These are phyloP conservation scores for Aspergillus sp. DNA, from an alignment of 2,329 filamentous ascomycete genomes.

Conservation along the genomic window DNA sequence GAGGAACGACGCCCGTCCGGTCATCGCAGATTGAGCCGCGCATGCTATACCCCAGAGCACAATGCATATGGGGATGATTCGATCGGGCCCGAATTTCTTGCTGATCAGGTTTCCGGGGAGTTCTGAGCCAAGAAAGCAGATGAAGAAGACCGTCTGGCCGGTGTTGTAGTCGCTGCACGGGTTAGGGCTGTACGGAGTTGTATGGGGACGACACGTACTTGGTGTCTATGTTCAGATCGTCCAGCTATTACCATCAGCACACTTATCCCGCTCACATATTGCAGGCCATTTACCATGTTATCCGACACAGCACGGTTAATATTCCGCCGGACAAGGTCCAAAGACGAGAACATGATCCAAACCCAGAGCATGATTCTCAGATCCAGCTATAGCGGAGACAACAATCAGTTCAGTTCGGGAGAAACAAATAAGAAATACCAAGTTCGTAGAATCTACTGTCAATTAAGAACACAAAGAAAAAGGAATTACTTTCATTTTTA, in stretches of 20 bases:
- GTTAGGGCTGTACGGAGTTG: not conserved
- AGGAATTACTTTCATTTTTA: constrained; percentile 13
- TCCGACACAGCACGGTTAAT: constrained; percentile 57
- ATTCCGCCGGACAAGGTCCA: constrained; percentile 61
- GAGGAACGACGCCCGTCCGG: constrained; percentile 1
- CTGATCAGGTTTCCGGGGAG: constrained; percentile 9
- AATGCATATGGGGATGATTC: constrained; percentile 8
- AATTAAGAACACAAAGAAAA: not conserved
- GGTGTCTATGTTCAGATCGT: constrained; percentile 20
- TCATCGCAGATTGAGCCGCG: constrained; percentile 41
- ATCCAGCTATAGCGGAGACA: constrained; percentile 14
- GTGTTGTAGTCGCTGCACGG: constrained; percentile 22
- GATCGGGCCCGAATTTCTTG: constrained; percentile 11
- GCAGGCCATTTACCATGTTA: constrained; percentile 33
- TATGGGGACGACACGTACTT: not conserved
- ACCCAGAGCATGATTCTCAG: constrained; percentile 21
- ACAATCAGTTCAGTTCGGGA: constrained; percentile 1
- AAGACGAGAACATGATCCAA: constrained; percentile 59
- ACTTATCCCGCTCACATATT: not conserved
- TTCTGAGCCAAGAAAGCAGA: constrained; percentile 10
- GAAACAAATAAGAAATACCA: not conserved
- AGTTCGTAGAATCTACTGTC: not conserved
- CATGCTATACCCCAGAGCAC: constrained; percentile 18
- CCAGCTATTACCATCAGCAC: not conserved
- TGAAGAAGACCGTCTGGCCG: constrained; percentile 9